Evolutionary conservation across 176 grass and related monocot species (phyloP), one percentile per base, ranked within the genome.

Genomic region (Saccharum officinarum): DNA sequence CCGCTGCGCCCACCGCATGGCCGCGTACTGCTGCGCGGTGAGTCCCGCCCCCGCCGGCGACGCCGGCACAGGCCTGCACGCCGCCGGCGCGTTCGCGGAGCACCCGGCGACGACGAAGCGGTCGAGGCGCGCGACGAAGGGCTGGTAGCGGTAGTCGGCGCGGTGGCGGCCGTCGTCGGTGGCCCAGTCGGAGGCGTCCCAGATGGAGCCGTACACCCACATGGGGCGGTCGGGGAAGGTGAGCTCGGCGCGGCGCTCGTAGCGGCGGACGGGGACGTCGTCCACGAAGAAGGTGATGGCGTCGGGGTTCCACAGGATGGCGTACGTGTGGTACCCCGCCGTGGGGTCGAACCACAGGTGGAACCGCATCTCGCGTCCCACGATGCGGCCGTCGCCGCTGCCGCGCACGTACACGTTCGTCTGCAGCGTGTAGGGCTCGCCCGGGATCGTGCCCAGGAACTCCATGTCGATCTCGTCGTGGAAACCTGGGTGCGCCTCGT

Each of bases 401-500:
- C 92, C 92, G 0, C 89, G 90, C 3, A 89, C 92, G 83, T 92
- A 94, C 17, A 94, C 92, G 83, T 94, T 94, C 23, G 92, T 94
- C 85, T 94, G 92, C 7, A 94, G 85, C 14, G 92, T 94, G 74
- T 94, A 94, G 54, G 92, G 92, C 72, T 94, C 89, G 0, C 87
- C 92, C 0, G 84, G 92, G 69, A 87, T 67, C 17, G 84, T 94
- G 72, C 89, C 92, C 38, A 94, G 87, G 76, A 94, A 90, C 71
- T 94, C 92, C 80, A 94, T 92, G 92, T 94, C 92, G 80, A 92
- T 83, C 93, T 95, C 88, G 77, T 92, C 90, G 78, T 94, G 92
- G 62, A 87, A 85, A 0, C 95, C 95, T 0, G 95, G 95, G 68
- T 97, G 50, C 7, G 82, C 86, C 84, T 97, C 84, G 74, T 81